These are phyloP conservation scores for Talaromyces proteolyticus DNA, from an alignment of 495 filamentous ascomycete genomes.

Conservation along the genomic window DNA sequence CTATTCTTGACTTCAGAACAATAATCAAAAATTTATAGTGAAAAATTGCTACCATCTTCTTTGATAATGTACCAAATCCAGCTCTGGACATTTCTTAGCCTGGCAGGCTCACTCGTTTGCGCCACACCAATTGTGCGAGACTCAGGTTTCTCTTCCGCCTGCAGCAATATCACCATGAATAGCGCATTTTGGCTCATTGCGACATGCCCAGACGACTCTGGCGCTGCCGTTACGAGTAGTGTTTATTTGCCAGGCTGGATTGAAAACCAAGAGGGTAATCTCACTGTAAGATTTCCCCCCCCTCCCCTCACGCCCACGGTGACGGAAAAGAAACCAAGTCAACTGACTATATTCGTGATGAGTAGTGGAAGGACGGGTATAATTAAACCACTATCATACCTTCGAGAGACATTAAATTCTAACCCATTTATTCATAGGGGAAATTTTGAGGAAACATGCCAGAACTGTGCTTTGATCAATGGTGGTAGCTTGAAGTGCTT, in stretches of 20 bases:
- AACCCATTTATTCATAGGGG: neutral
- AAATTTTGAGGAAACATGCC: neutral
- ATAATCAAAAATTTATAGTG: no score
- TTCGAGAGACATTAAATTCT: neutral
- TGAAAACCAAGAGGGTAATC: neutral
- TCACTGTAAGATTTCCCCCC: neutral
- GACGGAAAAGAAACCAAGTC: neutral
- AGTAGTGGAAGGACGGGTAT: constrained; percentile 3
- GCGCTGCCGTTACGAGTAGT: neutral
- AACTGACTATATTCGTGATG: neutral
- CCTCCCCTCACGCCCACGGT: no score
- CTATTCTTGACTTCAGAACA: no score
- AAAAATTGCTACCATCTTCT: no score
- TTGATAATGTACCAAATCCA: neutral
- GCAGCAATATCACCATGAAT: constrained; percentile 1
- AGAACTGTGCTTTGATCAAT: neutral
- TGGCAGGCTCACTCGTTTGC: neutral
- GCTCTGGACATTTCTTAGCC: neutral
- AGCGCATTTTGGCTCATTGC: constrained; percentile 1
- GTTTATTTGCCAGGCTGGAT: neutral
- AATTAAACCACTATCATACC: neutral
- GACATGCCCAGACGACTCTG: neutral
- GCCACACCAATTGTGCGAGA: neutral
- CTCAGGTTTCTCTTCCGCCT: neutral
- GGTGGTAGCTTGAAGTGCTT: neutral